These are phyloP conservation scores for Apophysomyces variabilis DNA, from an alignment of 371 early-diverging fungal species.

Conservation along the genomic window DNA sequence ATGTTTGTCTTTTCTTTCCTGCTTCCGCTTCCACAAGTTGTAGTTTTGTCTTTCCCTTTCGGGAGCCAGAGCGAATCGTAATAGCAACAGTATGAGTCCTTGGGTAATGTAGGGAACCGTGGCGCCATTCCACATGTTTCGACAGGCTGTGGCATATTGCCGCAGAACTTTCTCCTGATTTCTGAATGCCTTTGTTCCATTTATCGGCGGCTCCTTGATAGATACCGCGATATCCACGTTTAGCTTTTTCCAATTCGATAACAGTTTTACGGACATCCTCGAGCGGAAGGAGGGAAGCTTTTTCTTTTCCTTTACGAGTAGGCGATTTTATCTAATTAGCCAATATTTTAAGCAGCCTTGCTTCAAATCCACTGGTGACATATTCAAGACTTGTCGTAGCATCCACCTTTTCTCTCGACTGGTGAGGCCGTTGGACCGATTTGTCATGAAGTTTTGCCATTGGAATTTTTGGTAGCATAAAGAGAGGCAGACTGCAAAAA, in stretches of 20 bases:
- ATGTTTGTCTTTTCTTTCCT: no score
- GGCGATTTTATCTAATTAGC: neutral
- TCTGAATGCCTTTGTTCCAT: neutral
- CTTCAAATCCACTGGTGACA: neutral
- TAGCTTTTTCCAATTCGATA: neutral
- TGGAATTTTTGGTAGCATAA: no score
- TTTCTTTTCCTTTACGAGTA: neutral
- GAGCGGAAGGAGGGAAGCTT: neutral
- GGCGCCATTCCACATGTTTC: no score
- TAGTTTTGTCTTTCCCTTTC: no score
- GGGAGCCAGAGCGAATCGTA: no score
- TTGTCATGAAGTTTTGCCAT: neutral
- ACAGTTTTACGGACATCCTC: neutral
- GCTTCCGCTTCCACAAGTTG: no score
- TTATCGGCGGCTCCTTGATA: slow-evolving; percentile 2
- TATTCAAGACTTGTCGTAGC: neutral
- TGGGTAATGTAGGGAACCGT: no score
- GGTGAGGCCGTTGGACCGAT: neutral
- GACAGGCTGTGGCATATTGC: no score
- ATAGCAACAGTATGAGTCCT: no score
- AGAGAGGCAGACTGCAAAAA: no score
- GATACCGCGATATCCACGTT: neutral
- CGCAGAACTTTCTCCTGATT: neutral
- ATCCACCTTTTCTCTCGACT: neutral
- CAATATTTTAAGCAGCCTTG: neutral